A percentile compares a stretch with the other conserved stretches of the same genome.
phyloP scores from a whole-genome alignment of 1,139 yeast species.

The Zygoascus meyerae region DNA sequence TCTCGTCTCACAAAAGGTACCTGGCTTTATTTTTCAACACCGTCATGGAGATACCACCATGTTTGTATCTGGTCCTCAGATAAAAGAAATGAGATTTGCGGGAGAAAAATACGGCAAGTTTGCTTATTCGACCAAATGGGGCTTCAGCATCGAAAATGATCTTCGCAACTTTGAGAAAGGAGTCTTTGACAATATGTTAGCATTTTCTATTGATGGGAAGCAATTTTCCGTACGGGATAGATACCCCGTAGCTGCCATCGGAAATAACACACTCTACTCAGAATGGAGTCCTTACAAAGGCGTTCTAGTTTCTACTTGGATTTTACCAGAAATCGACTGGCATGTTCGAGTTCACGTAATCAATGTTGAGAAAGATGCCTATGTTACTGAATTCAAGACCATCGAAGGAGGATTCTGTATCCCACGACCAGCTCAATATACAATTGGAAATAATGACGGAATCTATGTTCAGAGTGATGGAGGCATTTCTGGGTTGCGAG shows the following conservation, averaged over 20 bases:
- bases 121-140: constrained; percentile 32
- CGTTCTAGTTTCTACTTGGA: constrained; percentile 28
- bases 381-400: constrained; percentile 17
- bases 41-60: constrained; percentile 23
- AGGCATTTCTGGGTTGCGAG: constrained; percentile 10
- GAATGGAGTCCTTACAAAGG: constrained; percentile 27
- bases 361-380: constrained; percentile 10
- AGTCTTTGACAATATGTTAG: constrained; percentile 22
- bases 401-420: constrained; percentile 27
- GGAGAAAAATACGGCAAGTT: constrained; percentile 32
- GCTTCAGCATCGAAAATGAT: constrained; percentile 28
- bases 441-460: constrained; percentile 5
- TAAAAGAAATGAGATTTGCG: constrained; percentile 20
- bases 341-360: constrained; percentile 29
- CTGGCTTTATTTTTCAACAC: constrained; percentile 24
- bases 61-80: constrained; percentile 27
- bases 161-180: constrained; percentile 22
- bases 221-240: constrained; percentile 20
- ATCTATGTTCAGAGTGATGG: constrained; percentile 4
- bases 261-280: constrained; percentile 22
- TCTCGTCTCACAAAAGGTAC: constrained; percentile 18
- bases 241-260: constrained; percentile 23
- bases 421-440: constrained; percentile 6
- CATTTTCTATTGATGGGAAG: constrained; percentile 19
- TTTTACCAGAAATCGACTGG: constrained; percentile 22